Percentiles rank a stretch among this genome's conserved stretches.
phyloP scores from a whole-genome alignment of 805 yeast genomes.

The Ogataea methanolica region DNA sequence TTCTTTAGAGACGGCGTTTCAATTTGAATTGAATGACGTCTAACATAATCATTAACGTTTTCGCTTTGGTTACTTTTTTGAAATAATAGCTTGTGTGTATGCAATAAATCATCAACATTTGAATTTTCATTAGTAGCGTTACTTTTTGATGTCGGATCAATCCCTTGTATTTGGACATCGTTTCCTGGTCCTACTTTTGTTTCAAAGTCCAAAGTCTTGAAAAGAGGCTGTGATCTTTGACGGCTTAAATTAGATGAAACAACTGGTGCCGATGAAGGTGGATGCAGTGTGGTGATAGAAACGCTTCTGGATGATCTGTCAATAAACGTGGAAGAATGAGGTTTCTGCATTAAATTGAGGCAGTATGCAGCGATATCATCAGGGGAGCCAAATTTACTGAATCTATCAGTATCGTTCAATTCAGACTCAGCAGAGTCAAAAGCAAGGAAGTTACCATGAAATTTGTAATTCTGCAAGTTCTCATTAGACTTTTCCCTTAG shows the following conservation, averaged over 20 bases:
- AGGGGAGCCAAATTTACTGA: conserved; percentile 29
- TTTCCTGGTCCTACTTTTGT: neutral
- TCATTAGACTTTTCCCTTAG: conserved; percentile 26
- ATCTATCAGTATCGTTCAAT: conserved; percentile 23
- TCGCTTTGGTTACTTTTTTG: conserved; percentile 2
- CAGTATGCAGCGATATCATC: conserved; percentile 4
- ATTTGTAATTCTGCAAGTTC: conserved; percentile 31
- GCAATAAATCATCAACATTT: conserved; percentile 11
- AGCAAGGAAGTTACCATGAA: conserved; percentile 45
- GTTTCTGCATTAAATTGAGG: neutral
- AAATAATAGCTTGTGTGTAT: conserved; percentile 18
- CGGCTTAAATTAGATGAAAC: neutral
- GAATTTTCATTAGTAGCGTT: neutral
- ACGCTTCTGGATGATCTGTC: neutral
- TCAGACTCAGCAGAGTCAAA: conserved; percentile 33
- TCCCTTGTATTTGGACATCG: neutral
- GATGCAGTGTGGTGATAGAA: neutral
- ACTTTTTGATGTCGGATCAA: neutral
- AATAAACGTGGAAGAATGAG: neutral
- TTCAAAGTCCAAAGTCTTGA: neutral
- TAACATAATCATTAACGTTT: neutral
- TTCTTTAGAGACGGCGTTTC: neutral
- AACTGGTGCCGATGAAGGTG: neutral
- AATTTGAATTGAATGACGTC: conserved; percentile 8
- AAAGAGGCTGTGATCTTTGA: neutral